Evolutionary conservation across 2,329 filamentous ascomycete species (phyloP).

Genomic region (Colletotrichum gigasporum): DNA sequence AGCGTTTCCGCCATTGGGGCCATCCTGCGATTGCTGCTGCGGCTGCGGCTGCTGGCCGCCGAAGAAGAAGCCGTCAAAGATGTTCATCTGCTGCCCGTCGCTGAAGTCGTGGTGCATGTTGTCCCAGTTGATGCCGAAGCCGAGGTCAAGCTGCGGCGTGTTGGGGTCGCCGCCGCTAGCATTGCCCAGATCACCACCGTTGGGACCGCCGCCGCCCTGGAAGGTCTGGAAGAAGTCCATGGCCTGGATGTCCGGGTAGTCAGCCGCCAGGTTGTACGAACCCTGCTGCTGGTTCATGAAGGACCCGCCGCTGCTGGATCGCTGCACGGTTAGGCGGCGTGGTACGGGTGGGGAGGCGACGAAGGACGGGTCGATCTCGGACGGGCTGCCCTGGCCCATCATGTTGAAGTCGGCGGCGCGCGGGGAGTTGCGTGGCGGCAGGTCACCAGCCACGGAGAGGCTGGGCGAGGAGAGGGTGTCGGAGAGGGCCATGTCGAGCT

Average conservation of each 20-base stretch:
- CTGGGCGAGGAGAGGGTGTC: constrained; percentile 53
- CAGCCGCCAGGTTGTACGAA: constrained; percentile 39
- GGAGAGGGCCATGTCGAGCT: constrained; percentile 47
- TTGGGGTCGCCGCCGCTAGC: constrained; percentile 42
- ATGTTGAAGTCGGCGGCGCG: constrained; percentile 49
- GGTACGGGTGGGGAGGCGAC: constrained; percentile 55
- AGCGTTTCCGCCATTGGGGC: not conserved
- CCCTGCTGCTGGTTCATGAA: constrained; percentile 45
- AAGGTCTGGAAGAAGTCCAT: constrained; percentile 65
- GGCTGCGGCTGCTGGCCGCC: constrained; percentile 57
- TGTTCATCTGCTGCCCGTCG: constrained; percentile 68
- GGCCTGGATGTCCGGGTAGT: constrained; percentile 59
- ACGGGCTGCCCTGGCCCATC: constrained; percentile 41
- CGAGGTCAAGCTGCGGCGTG: constrained; percentile 68
- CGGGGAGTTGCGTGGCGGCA: constrained; percentile 51
- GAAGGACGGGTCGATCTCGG: constrained; percentile 52
- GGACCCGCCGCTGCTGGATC: constrained; percentile 39
- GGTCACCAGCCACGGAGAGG: constrained; percentile 47
- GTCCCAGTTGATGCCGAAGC: constrained; percentile 73
- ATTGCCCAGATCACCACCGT: constrained; percentile 34
- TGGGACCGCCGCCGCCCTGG: constrained; percentile 42
- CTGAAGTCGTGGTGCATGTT: constrained; percentile 70
- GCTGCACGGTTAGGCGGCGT: constrained; percentile 47
- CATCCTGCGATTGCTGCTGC: constrained; percentile 13
- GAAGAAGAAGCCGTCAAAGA: constrained; percentile 80